Percentiles rank a stretch among this genome's conserved stretches.
Evolutionary conservation across 1,284 basidiomycete species (phyloP).

Genomic region (Malassezia caprae): DNA sequence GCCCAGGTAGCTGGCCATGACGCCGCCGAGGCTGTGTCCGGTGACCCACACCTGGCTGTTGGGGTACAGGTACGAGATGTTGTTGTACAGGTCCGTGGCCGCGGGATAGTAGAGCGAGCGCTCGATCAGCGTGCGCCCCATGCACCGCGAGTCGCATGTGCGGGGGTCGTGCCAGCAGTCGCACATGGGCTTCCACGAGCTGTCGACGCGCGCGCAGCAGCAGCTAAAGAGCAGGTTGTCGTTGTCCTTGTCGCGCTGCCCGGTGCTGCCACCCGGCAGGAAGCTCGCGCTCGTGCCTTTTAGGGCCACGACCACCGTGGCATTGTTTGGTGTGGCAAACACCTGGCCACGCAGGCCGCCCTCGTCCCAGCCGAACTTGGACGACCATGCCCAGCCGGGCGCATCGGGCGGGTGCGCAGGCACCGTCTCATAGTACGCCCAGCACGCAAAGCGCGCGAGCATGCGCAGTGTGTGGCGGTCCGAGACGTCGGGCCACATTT

Average conservation of each 20-base stretch:
- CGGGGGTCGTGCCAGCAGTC: slow-evolving; percentile 59
- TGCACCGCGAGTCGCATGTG: slow-evolving; percentile 68
- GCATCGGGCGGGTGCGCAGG: slow-evolving; percentile 11
- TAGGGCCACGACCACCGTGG: slow-evolving; percentile 76
- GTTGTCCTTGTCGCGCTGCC: slow-evolving; percentile 82
- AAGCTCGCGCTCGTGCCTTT: slow-evolving; percentile 81
- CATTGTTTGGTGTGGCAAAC: slow-evolving; percentile 54
- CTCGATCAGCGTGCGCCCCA: slow-evolving; percentile 67
- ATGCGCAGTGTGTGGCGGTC: slow-evolving; percentile 65
- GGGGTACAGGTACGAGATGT: slow-evolving; percentile 80
- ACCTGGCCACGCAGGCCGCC: slow-evolving; percentile 87
- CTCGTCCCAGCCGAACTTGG: slow-evolving; percentile 83
- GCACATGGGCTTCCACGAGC: slow-evolving; percentile 90
- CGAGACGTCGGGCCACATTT: slow-evolving; percentile 58
- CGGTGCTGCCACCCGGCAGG: slow-evolving; percentile 72
- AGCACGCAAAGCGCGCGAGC: slow-evolving; percentile 87
- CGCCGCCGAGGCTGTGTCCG: slow-evolving; percentile 82
- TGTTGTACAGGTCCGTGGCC: slow-evolving; percentile 58
- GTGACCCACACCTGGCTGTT: slow-evolving; percentile 82
- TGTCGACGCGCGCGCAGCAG: slow-evolving; percentile 87
- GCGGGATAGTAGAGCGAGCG: slow-evolving; percentile 83
- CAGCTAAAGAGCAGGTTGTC: slow-evolving; percentile 97
- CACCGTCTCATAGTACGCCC: slow-evolving; percentile 59
- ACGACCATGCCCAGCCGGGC: slow-evolving; percentile 47
- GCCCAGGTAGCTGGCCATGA: slow-evolving; percentile 73